Evolutionary conservation across 31 red algal species (phyloP).

Genomic region (Porphyra umbilicalis): DNA sequence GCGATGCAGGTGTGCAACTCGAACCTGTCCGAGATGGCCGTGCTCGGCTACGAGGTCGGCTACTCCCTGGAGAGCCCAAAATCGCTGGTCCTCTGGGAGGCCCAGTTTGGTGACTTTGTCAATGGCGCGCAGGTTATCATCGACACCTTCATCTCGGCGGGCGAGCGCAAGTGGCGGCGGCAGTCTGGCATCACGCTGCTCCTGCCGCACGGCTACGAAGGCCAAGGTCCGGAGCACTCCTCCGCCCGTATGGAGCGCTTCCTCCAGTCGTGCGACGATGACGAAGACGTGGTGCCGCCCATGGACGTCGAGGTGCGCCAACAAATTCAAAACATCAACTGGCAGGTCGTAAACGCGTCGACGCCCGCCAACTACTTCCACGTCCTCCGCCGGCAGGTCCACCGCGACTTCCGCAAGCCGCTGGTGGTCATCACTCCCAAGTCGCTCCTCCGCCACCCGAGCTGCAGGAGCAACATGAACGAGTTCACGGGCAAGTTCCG

Average conservation of each 20-base stretch:
- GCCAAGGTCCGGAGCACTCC: constrained; percentile 99
- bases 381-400: constrained; percentile 88
- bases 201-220: constrained; percentile 98
- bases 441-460: constrained; percentile 66
- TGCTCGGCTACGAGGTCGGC: constrained; percentile 95
- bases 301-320: constrained; percentile 60
- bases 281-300: constrained; percentile 79
- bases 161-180: constrained; percentile 96
- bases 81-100: constrained; percentile 94
- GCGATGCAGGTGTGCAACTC: constrained; percentile 95
- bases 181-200: constrained; percentile 85
- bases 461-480: constrained; percentile 45
- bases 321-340: constrained; percentile 92
- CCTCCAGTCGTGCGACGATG: constrained; percentile 91
- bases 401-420: constrained; percentile 96
- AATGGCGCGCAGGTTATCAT: constrained; percentile 99
- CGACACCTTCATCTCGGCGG: constrained; percentile 93
- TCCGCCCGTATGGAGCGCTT: constrained; percentile 92
- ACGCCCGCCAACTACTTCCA: constrained; percentile 99
- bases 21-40: constrained; percentile 91
- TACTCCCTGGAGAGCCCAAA: constrained; percentile 90
- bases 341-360: constrained; percentile 88
- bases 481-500: constrained; percentile 78
- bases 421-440: constrained; percentile 97
- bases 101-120: constrained; percentile 99